phyloP scores from a whole-genome alignment of 176 grass and related monocot species.

The Microstegium vimineum region DNA sequence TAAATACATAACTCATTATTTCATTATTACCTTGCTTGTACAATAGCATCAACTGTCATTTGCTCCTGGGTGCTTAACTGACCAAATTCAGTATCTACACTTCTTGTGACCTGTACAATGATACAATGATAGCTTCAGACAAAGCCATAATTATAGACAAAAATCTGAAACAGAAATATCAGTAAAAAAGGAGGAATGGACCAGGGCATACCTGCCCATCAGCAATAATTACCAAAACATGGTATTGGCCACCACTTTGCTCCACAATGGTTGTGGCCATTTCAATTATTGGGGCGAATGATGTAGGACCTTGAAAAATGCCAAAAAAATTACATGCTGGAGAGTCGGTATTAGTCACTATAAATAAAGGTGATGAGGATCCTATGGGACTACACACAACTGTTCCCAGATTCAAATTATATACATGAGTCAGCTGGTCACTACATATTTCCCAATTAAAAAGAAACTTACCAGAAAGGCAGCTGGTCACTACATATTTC shows the following conservation, averaged over 20 bases:
- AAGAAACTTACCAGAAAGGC: conserved; percentile 64
- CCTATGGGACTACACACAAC: background rate
- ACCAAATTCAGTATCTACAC: conserved; percentile 78
- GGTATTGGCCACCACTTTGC: conserved; percentile 86
- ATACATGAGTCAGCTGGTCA: conserved; percentile 1
- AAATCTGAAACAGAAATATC: background rate
- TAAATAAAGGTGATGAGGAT: background rate
- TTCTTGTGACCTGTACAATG: conserved; percentile 74
- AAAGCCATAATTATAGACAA: background rate
- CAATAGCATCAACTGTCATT: conserved; percentile 90
- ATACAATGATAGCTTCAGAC: conserved; percentile 27
- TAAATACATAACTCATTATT: conserved; percentile 33
- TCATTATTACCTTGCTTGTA: conserved; percentile 79
- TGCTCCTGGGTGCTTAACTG: conserved; percentile 80
- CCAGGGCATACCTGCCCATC: conserved; percentile 69
- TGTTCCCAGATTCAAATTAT: background rate
- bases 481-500: background rate
- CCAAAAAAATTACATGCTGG: background rate
- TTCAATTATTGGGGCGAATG: conserved; percentile 90
- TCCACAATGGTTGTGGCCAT: conserved; percentile 93
- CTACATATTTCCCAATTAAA: conserved; percentile 3
- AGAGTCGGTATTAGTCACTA: background rate
- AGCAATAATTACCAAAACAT: conserved; percentile 91
- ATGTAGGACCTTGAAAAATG: conserved; percentile 74
- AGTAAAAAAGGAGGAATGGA: background rate